Evolutionary conservation across 176 grass and related monocot species (phyloP), one percentile per base, ranked within the genome.

Genomic region (Eragrostis nindensis): DNA sequence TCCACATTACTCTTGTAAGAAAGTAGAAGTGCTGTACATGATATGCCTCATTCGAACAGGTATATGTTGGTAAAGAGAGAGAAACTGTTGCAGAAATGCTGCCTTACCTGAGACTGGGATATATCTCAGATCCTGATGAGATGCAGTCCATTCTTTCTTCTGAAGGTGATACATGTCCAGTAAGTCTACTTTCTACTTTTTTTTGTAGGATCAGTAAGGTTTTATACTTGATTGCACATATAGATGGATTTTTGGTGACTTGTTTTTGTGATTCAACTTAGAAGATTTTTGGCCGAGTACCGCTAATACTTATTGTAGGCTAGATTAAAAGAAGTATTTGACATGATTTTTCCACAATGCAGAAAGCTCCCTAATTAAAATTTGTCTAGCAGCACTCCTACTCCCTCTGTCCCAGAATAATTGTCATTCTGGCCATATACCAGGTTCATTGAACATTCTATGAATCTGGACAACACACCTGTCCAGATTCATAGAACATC

Each of bases 1-100:
- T 70, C 12, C 45, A 46, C 30, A 69, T 85, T 66, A 47, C 41
- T 71, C 36, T 36, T 91, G 50, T 59, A 59, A 44, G 27, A 59
- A 69, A 76, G 5, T 81, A 39, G 15, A 87, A 80, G 19, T 79
- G 73, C 62, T 73, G 44, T 75, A 76, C 68, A 74, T 79, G 25
- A 77, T 80, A 63, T 78, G 72, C 63, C 18, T 76, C 47, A 83
- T 75, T 80, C 26, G 76, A 66, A 73, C 71, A 98, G 96, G 86
- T 98, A 21, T 80, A 77, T 64, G 70, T 89, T 27, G 96, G 92
- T 75, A 98, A 90, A 84, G 92, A 93, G 81, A 98, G 89, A 82
- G 90, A 95, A 84, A 87, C 92, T 81, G 89, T 98, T 85, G 84
- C 85, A 68, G 96, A 98, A 84, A 93, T 98, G 84, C 84, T 98